Evolutionary conservation across 305 asterid genomes (phyloP), one percentile per base, ranked within the genome.

Genomic region (Fraxinus platypoda): DNA sequence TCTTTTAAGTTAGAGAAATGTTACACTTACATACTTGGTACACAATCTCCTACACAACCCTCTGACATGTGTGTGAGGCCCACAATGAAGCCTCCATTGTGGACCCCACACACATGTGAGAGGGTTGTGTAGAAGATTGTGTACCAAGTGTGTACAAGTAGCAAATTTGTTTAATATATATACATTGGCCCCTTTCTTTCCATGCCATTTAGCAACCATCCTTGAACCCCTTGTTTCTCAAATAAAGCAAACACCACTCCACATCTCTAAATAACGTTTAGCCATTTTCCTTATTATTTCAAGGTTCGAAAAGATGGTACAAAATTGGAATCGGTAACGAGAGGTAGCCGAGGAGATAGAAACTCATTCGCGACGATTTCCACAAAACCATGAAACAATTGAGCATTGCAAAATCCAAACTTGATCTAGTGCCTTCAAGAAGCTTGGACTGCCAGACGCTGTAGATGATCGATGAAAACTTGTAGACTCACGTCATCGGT

Each of bases 401-500:
- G 13, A 57, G 70, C 8, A 19, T 21, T 0, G 25, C 3, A 57
- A 57, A 19, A n/a, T 57, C 26, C 23, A 1, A 57, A 57, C 9
- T 34, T 4, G 37, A 34, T 57, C 28, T 57, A 19, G 26, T 3
- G 26, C 26, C 81, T 91, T 87, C 19, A 95, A 78, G 99, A 92
- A 76, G 94, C 95, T 87, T 95, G 98, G 77, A 94, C 97, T 31
- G 98, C 99, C 84, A 95, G 84, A 88, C 96, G 89, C 88, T 94
- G 98, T 77, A 95, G 99, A 89, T 95, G 98, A 88, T 95, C 99
- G 8, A 91, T 87, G 85, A 95, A 95, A 35, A 94, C 98, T 86
- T 93, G 96, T 71, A 95, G 94, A 82, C 97, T 93, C 85, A 93
- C 98, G 66, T 95, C 99, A 87, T 95, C 98, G 0, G 98, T 95